Conservation (phyloP, 2,329 filamentous ascomycete genomes). For the Alternaria triticimaculans region DNA sequence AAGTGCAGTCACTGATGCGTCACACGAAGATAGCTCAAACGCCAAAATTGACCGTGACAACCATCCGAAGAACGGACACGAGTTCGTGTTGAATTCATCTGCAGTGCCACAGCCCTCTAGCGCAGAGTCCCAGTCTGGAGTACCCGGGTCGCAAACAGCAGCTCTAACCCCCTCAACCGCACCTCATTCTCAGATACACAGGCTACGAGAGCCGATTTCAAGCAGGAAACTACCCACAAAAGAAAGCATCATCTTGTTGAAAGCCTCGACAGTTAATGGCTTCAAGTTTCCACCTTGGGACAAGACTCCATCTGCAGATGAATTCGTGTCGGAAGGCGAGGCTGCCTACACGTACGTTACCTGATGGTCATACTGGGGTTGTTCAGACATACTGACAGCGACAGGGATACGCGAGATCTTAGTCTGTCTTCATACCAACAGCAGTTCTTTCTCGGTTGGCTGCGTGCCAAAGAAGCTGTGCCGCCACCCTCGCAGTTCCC, state of each 20-base stretch:
- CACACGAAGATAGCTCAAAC: slow-evolving; percentile 14
- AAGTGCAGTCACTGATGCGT: slow-evolving; percentile 18
- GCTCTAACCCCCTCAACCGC: slow-evolving; percentile 10
- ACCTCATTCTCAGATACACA: slow-evolving; percentile 36
- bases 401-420: slow-evolving; percentile 70
- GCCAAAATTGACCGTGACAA: not conserved
- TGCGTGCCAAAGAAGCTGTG: slow-evolving; percentile 74
- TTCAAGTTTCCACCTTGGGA: slow-evolving; percentile 85
- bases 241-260: slow-evolving; percentile 78
- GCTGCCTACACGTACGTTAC: slow-evolving; percentile 65
- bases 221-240: slow-evolving; percentile 68
- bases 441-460: slow-evolving; percentile 83
- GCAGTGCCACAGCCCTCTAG: not conserved
- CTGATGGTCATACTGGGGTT: slow-evolving; percentile 13
- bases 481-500: slow-evolving; percentile 52
- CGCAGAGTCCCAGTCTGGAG: not conserved
- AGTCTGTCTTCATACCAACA: slow-evolving; percentile 76
- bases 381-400: slow-evolving; percentile 15
- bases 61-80: not conserved
- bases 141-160: not conserved
- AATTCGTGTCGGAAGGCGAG: slow-evolving; percentile 66
- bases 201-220: slow-evolving; percentile 58
- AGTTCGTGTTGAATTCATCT: not conserved
- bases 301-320: slow-evolving; percentile 64
- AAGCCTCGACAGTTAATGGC: slow-evolving; percentile 80